These are phyloP conservation scores for Terana coerulea DNA, from an alignment of 768 basidiomycete species.

Conservation along the genomic window DNA sequence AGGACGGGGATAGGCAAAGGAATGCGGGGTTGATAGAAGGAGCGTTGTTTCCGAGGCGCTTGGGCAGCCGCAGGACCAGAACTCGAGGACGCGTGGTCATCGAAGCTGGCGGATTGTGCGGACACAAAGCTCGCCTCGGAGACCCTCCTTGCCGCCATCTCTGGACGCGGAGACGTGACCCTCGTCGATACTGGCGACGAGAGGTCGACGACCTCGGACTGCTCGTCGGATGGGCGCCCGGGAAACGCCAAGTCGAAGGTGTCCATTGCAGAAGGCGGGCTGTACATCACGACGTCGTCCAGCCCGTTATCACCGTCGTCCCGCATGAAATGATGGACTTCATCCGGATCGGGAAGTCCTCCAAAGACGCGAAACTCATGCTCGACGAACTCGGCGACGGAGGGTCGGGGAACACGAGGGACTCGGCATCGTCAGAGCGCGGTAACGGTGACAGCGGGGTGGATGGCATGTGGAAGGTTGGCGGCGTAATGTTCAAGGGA, in stretches of 20 bases:
- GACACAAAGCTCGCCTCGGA: constrained; percentile 27
- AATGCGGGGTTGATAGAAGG: constrained; percentile 56
- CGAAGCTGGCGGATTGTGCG: constrained; percentile 9
- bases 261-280: background rate
- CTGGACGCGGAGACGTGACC: no score
- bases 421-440: constrained; percentile 13
- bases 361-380: constrained; percentile 23
- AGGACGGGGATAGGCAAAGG: constrained; percentile 47
- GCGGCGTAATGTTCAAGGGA: constrained; percentile 22
- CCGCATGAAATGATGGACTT: constrained; percentile 19
- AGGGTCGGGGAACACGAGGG: constrained; percentile 18
- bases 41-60: constrained; percentile 48
- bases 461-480: constrained; percentile 21
- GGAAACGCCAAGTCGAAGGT: background rate
- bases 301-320: constrained; percentile 14
- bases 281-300: constrained; percentile 1
- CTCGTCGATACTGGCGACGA: no score
- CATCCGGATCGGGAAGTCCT: constrained; percentile 18
- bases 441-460: constrained; percentile 17
- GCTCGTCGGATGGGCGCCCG: constrained; percentile 16
- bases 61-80: constrained; percentile 6
- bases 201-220: constrained; percentile 19
- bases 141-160: constrained; percentile 18
- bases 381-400: constrained; percentile 24
- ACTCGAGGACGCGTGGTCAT: constrained; percentile 17